Conservation (phyloP, 768 basidiomycete species). For the Rhodotorula paludigena region DNA sequence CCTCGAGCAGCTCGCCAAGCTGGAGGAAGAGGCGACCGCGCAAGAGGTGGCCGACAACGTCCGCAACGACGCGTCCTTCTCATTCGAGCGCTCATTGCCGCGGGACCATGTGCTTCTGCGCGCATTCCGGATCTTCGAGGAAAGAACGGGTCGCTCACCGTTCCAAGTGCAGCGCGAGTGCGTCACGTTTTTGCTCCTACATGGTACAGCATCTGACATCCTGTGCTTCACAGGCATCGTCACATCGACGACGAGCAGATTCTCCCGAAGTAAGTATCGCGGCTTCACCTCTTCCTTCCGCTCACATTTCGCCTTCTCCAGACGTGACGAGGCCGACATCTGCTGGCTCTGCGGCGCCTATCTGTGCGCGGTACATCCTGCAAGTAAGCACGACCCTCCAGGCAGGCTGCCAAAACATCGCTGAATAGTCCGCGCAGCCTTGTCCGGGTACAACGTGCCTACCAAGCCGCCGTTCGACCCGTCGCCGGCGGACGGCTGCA, state of each 20-base stretch:
- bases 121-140: background rate
- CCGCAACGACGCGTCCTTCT: background rate
- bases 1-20: background rate
- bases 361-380: background rate
- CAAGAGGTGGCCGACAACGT: background rate
- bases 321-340: background rate
- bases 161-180: background rate
- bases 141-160: background rate
- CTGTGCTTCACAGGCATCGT: background rate
- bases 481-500: background rate
- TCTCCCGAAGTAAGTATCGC: background rate
- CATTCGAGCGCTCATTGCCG: background rate
- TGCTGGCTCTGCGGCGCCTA: background rate
- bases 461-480: background rate
- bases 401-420: background rate
- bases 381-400: background rate
- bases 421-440: background rate
- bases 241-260: background rate
- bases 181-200: background rate
- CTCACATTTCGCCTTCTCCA: no score
- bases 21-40: background rate
- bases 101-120: background rate
- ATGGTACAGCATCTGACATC: background rate
- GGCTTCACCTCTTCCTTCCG: no score
- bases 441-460: background rate